These are phyloP conservation scores for Acer saccharum DNA, from an alignment of 345 rosid genomes.

Conservation along the genomic window DNA sequence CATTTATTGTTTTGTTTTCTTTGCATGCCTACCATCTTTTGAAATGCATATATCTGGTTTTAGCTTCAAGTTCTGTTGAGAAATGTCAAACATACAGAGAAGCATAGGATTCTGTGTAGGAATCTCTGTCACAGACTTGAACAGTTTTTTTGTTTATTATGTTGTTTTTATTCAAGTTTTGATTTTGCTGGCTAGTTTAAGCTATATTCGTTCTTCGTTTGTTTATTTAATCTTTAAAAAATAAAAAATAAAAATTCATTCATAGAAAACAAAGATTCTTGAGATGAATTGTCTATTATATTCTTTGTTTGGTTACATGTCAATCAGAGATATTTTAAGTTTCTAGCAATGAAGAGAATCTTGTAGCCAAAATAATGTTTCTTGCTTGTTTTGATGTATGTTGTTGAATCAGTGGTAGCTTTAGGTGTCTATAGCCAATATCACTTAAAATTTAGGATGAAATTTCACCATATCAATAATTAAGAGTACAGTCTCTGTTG, in stretches of 20 bases:
- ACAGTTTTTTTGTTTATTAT: neutral
- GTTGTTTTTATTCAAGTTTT: neutral
- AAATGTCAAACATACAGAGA: constrained; percentile 10
- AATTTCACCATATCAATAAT: neutral
- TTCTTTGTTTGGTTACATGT: constrained; percentile 12
- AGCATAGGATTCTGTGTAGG: constrained; percentile 17
- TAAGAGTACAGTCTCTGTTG: constrained; percentile 20
- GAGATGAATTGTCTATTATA: neutral
- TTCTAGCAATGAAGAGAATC: constrained; percentile 13
- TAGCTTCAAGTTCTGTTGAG: constrained; percentile 15
- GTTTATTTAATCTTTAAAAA: neutral
- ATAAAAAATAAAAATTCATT: too few relatives aligned
- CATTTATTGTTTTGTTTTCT: constrained; percentile 7
- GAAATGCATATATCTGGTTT: constrained; percentile 31
- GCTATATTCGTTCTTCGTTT: neutral
- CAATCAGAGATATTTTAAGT: neutral
- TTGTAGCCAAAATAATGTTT: neutral
- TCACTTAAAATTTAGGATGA: neutral
- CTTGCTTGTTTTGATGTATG: constrained; percentile 17
- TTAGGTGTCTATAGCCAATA: neutral
- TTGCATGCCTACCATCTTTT: constrained; percentile 18
- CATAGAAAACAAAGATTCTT: neutral
- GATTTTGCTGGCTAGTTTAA: constrained; percentile 6
- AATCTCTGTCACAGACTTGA: neutral
- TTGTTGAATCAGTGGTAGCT: neutral